phyloP scores from a whole-genome alignment of 2,329 filamentous ascomycete genomes.

The Orbilia javanica region DNA sequence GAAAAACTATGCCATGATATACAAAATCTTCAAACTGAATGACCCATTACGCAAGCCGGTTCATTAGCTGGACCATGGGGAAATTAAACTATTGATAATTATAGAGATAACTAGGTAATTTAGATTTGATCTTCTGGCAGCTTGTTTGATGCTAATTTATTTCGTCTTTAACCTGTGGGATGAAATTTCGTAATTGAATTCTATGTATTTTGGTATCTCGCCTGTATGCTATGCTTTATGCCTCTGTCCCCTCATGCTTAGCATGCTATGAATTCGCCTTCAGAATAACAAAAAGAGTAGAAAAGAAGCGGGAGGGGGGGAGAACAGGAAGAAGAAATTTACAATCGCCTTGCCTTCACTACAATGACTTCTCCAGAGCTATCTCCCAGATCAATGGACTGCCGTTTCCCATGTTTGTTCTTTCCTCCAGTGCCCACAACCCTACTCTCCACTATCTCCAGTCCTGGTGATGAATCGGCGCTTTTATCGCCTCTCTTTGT shows the following conservation, averaged over 20 bases:
- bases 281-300: background rate
- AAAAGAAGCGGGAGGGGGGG: no score
- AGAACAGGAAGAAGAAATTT: background rate
- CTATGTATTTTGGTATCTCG: no score
- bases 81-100: background rate
- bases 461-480: background rate
- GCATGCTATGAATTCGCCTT: background rate
- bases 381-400: conserved; percentile 5
- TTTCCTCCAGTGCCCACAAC: conserved; percentile 1
- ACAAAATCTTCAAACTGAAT: background rate
- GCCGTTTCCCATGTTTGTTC: conserved; percentile 12
- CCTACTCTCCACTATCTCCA: conserved; percentile 13
- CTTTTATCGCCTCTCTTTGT: background rate
- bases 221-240: background rate
- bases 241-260: background rate
- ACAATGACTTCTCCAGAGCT: conserved; percentile 9
- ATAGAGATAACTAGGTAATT: no score
- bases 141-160: background rate
- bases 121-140: background rate
- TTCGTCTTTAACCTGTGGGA: background rate
- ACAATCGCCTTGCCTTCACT: background rate
- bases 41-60: conserved; percentile 5
- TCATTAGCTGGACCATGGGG: background rate
- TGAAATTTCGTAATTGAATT: no score
- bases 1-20: background rate